Evolutionary conservation across 768 basidiomycete genomes (phyloP).

Genomic region (Boletus tomentosulus): DNA sequence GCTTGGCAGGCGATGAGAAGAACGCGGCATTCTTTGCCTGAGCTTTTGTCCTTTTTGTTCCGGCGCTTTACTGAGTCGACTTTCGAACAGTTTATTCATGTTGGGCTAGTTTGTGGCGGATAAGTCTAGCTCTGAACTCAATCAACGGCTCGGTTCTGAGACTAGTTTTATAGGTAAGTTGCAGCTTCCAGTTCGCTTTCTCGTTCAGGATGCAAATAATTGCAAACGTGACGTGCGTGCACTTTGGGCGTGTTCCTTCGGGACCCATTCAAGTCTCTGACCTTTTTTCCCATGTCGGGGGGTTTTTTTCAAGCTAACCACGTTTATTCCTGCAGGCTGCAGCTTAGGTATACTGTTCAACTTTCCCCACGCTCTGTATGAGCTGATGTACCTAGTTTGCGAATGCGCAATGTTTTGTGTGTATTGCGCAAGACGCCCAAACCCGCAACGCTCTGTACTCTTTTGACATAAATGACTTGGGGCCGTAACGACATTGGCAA

Average conservation of each 20-base stretch:
- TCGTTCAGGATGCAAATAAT: constrained; percentile 42
- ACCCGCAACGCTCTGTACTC: neutral
- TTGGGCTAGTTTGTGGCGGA: neutral
- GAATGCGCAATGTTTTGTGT: constrained; percentile 5
- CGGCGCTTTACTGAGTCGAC: constrained; percentile 1
- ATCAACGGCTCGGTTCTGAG: neutral
- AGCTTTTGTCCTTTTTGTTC: constrained; percentile 16
- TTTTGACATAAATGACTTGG: constrained; percentile 2
- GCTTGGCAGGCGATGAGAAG: constrained; percentile 49
- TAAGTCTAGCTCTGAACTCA: no score
- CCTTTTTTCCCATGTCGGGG: neutral
- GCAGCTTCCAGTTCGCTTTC: neutral
- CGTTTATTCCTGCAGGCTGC: neutral
- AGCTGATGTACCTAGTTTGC: constrained; percentile 14
- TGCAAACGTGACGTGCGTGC: constrained; percentile 57
- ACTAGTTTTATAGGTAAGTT: constrained; percentile 12
- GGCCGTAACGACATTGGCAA: neutral
- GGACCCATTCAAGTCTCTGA: constrained; percentile 87
- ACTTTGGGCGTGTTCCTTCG: constrained; percentile 61
- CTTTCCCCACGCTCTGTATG: neutral
- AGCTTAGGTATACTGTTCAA: neutral
- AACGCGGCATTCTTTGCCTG: constrained; percentile 40
- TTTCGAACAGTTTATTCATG: neutral
- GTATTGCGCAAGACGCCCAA: neutral
- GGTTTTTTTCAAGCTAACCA: constrained; percentile 14